Conservation (phyloP, 2,329 filamentous ascomycete genomes). For the Fusarium phyllophilum region DNA sequence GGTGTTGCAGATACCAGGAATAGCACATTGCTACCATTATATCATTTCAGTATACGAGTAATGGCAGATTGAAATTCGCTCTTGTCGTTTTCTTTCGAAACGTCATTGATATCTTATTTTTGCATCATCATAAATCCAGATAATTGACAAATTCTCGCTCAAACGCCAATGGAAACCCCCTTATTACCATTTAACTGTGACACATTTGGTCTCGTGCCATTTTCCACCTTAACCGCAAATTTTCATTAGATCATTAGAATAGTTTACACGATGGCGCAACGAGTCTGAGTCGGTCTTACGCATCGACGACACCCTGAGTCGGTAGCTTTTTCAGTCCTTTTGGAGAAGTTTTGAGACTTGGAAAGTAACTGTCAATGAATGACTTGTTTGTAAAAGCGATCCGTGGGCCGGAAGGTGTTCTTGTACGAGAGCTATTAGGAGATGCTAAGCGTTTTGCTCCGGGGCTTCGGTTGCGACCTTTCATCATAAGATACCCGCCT, state of each 20-base stretch:
- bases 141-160: not conserved
- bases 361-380: slow-evolving; percentile 56
- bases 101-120: not conserved
- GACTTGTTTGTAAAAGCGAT: slow-evolving; percentile 44
- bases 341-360: slow-evolving; percentile 47
- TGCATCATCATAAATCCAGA: not conserved
- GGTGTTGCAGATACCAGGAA: slow-evolving; percentile 39
- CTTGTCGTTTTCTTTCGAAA: not conserved
- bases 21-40: not conserved
- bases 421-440: slow-evolving; percentile 60
- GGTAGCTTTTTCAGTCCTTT: slow-evolving; percentile 47
- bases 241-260: slow-evolving; percentile 36
- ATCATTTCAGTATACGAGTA: not conserved
- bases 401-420: slow-evolving; percentile 58
- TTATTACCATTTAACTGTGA: not conserved
- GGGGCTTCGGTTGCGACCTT: slow-evolving; percentile 51
- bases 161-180: slow-evolving; percentile 15
- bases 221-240: not conserved
- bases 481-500: slow-evolving; percentile 58
- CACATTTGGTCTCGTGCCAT: not conserved
- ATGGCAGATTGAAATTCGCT: not conserved
- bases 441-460: slow-evolving; percentile 46
- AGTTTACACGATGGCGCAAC: slow-evolving; percentile 14
- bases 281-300: slow-evolving; percentile 7
- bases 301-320: slow-evolving; percentile 31